phyloP scores from a whole-genome alignment of 768 basidiomycete genomes.

The Jaapia argillacea region DNA sequence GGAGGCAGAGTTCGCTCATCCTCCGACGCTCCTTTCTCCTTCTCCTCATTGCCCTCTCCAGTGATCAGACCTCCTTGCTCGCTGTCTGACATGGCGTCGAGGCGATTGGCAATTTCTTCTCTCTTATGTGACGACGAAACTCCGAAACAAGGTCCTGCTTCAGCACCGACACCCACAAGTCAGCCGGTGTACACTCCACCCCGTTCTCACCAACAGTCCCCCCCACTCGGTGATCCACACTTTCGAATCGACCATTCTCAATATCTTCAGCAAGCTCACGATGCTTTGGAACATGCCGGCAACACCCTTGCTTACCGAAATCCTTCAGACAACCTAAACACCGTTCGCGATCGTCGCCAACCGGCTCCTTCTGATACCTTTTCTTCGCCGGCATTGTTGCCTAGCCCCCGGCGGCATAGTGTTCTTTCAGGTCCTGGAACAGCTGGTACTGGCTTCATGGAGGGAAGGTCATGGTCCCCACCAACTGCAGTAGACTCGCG shows the following conservation, averaged over 20 bases:
- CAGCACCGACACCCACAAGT: slow-evolving; percentile 1
- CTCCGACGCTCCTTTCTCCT: too few relatives aligned
- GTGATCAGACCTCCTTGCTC: slow-evolving; percentile 3
- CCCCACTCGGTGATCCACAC: neutral
- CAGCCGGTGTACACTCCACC: neutral
- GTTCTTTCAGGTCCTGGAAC: too few relatives aligned
- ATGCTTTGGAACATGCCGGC: neutral
- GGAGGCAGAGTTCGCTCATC: too few relatives aligned
- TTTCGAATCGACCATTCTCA: neutral
- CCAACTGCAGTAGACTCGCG: too few relatives aligned
- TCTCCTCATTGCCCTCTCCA: neutral
- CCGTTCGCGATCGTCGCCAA: too few relatives aligned
- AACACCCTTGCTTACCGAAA: too few relatives aligned
- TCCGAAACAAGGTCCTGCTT: slow-evolving; percentile 1
- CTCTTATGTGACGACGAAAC: slow-evolving; percentile 51
- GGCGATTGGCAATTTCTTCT: slow-evolving; percentile 69
- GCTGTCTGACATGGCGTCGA: slow-evolving; percentile 51
- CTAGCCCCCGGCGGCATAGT: too few relatives aligned
- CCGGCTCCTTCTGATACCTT: too few relatives aligned
- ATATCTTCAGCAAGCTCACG: neutral
- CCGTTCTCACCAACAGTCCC: neutral
- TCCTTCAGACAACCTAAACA: too few relatives aligned
- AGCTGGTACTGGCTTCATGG: too few relatives aligned
- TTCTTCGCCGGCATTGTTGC: too few relatives aligned
- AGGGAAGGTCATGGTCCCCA: too few relatives aligned